phyloP scores from a whole-genome alignment of 257 asterid species.

The Nemophila menziesii region DNA sequence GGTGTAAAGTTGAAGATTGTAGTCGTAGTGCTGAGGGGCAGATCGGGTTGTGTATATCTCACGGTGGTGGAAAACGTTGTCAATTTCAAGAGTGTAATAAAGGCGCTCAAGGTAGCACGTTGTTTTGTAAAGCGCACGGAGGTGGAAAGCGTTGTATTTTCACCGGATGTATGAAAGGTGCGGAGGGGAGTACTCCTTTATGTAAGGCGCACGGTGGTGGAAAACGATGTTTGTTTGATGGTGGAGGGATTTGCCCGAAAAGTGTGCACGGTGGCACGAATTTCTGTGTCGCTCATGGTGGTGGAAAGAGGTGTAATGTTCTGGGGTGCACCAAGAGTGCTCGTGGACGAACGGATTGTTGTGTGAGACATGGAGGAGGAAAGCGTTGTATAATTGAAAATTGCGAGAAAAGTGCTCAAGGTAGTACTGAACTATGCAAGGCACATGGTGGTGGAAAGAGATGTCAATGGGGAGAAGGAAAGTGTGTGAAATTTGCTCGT shows the following conservation, averaged over 20 bases:
- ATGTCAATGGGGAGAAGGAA: conserved; percentile 74
- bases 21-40: conserved; percentile 84
- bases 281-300: conserved; percentile 89
- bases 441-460: conserved; percentile 97
- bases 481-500: conserved; percentile 82
- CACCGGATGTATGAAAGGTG: conserved; percentile 80
- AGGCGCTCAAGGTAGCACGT: conserved; percentile 87
- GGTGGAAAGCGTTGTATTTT: conserved; percentile 85
- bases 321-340: conserved; percentile 83
- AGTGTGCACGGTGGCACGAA: conserved; percentile 92
- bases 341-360: conserved; percentile 81
- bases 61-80: conserved; percentile 90
- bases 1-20: conserved; percentile 79
- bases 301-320: conserved; percentile 75
- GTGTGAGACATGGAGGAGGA: conserved; percentile 90
- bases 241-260: conserved; percentile 90
- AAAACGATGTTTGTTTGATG: conserved; percentile 75
- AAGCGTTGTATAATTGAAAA: conserved; percentile 64
- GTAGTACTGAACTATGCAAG: conserved; percentile 86
- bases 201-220: conserved; percentile 99
- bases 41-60: conserved; percentile 81
- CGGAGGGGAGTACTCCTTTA: conserved; percentile 91
- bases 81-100: conserved; percentile 37
- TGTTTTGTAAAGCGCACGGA: conserved; percentile 84
- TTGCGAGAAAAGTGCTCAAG: conserved; percentile 93